Evolutionary conservation across 352 stramenopile genomes (phyloP).

Genomic region (Phytophthora brassicae): DNA sequence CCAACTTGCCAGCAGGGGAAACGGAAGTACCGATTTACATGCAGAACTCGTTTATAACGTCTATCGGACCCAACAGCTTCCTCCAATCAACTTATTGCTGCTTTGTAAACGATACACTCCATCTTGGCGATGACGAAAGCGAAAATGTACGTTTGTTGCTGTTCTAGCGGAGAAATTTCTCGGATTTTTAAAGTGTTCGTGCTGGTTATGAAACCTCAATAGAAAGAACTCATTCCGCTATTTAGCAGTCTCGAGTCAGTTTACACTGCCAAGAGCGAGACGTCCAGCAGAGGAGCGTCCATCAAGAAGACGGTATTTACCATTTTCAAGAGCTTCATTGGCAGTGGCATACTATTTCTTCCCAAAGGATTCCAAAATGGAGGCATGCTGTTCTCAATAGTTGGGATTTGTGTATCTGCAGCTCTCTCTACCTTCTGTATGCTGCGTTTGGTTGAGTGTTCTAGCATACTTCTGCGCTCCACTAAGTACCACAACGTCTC

Average conservation of each 20-base stretch:
- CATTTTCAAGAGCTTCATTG: conserved; percentile 70
- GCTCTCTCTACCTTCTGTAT: conserved; percentile 60
- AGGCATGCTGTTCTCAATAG: conserved; percentile 64
- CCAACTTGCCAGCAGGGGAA: conserved; percentile 16
- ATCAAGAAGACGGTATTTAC: conserved; percentile 59
- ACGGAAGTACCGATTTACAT: conserved; percentile 25
- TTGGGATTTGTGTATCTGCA: conserved; percentile 49
- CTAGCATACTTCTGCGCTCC: conserved; percentile 30
- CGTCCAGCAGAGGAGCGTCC: conserved; percentile 26
- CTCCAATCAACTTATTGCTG: conserved; percentile 43
- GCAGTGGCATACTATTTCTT: conserved; percentile 63
- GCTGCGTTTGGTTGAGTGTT: conserved; percentile 54
- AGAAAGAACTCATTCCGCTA: conserved; percentile 27
- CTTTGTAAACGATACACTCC: conserved; percentile 43
- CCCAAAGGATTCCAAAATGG: conserved; percentile 64
- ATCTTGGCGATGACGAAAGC: conserved; percentile 43
- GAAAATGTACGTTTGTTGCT: conserved; percentile 25
- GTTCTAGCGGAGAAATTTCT: neutral
- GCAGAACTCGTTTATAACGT: conserved; percentile 44
- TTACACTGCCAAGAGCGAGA: conserved; percentile 12
- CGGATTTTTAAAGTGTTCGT: conserved; percentile 2
- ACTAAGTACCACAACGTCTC: conserved; percentile 36
- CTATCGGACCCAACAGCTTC: conserved; percentile 32
- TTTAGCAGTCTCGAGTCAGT: conserved; percentile 17
- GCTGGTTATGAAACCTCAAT: neutral